Percentiles rank a stretch among this genome's conserved stretches.
Evolutionary conservation across 345 rosid species (phyloP).

Genomic region (Eucalyptus microcorys): DNA sequence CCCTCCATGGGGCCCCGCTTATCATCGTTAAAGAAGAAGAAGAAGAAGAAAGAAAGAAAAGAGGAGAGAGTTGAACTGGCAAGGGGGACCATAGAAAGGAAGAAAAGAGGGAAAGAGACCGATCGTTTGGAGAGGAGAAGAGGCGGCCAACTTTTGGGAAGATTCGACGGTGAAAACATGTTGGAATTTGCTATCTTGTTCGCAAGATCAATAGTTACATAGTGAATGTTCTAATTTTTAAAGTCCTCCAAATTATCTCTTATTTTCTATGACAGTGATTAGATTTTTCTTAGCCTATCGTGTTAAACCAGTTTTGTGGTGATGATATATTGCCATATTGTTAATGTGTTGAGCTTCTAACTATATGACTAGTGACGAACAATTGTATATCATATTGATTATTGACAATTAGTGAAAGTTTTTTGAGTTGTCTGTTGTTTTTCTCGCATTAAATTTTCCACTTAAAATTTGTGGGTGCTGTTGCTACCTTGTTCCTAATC

Average conservation of each 20-base stretch:
- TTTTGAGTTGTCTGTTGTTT: neutral
- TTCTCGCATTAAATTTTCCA: neutral
- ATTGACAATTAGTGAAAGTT: neutral
- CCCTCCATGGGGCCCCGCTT: neutral
- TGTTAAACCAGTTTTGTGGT: neutral
- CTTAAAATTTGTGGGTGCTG: neutral
- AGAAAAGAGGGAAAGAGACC: neutral
- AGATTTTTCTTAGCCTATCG: neutral
- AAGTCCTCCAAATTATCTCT: neutral
- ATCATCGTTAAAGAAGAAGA: neutral
- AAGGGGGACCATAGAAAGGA: neutral
- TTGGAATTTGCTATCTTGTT: neutral
- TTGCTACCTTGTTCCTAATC: neutral
- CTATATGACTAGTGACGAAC: neutral
- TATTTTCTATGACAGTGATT: neutral
- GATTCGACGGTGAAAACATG: neutral
- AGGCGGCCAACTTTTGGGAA: neutral
- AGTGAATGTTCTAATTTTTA: neutral
- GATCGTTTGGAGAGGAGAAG: neutral
- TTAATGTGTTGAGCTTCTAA: neutral
- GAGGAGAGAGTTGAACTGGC: neutral
- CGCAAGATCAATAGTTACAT: neutral
- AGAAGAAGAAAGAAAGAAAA: neutral
- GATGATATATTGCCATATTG: neutral
- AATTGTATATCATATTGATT: neutral